Evolutionary conservation across 345 rosid genomes (phyloP), one percentile per base, ranked within the genome.

Genomic region (Gossypium thurberi): DNA sequence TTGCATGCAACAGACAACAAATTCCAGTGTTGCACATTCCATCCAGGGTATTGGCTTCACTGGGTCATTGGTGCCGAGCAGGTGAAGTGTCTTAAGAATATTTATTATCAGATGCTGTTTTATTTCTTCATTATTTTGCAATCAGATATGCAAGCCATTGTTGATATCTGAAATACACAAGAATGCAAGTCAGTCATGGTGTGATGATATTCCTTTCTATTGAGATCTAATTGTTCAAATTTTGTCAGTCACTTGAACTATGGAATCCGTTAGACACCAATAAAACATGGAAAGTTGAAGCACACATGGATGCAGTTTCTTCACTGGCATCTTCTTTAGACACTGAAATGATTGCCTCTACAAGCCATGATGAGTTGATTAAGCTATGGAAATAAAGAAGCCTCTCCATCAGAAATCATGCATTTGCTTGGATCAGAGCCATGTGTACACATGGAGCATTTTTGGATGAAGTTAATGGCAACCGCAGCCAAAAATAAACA

Each of bases 261-360:
- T 83, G 82, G 84, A 83, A 74, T 78, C 82, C 81, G 25, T 10
- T 17, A 47, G 80, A 78, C 3, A 72, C 73, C 47, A 55, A 44
- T 10, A 62, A 65, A 72, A 78, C 72, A 44, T 12, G 25, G 72
- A 60, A 59, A 21, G 56, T 69, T 15, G 40, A 78, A 57, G 82
- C 80, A 40, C 83, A 78, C 59, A 71, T n/a, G 1, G 75, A 76
- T 23, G 18, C 73, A 8, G 55, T 80, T 28, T 46, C 75, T 52
- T 58, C 77, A 6, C 26, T 83, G 76, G 77, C 77, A 47, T 55
- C 10, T 69, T 69, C 77, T 56, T 15, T 40, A 17, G 8, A 72
- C 43, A 75, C 77, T 40, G 69, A 70, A 65, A 73, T 71, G 71
- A 33, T 80, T 62, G 82, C 75, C 70, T 77, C 80, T 33, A 71